Evolutionary conservation across 78 protist genomes (phyloP).

Genomic region (Speleostelium caveatum): DNA sequence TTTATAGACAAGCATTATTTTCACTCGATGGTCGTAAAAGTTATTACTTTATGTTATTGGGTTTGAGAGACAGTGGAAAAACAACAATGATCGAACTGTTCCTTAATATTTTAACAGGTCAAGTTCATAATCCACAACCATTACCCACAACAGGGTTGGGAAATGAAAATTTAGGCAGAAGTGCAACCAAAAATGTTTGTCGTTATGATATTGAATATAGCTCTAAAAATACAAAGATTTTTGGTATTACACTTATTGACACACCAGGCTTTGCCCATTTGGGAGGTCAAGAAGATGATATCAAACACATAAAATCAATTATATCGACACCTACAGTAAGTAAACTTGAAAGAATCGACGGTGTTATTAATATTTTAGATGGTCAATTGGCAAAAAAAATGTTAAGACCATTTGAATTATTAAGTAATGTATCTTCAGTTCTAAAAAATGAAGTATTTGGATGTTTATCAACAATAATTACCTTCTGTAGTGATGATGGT

Average conservation of each 20-base stretch:
- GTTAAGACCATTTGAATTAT: background rate
- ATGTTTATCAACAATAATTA: background rate
- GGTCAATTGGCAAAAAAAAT: slow-evolving; percentile 5
- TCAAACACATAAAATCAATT: slow-evolving; percentile 4
- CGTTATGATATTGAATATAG: slow-evolving; percentile 1
- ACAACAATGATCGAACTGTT: slow-evolving; percentile 5
- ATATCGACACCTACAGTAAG: background rate
- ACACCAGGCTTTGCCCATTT: slow-evolving; percentile 19
- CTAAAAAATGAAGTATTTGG: background rate
- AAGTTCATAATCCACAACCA: background rate
- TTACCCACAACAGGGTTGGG: background rate
- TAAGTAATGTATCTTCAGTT: slow-evolving; percentile 20
- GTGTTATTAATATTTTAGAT: slow-evolving; percentile 1
- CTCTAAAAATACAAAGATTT: background rate
- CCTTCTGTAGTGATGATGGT: slow-evolving; percentile 3
- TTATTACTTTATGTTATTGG: slow-evolving; percentile 2
- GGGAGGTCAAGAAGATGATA: background rate
- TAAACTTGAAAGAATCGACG: slow-evolving; percentile 16
- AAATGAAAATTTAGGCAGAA: background rate
- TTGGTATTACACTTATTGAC: slow-evolving; percentile 9
- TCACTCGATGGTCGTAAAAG: background rate
- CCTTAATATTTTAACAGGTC: slow-evolving; percentile 18
- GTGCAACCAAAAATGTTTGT: background rate
- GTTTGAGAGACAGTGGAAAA: slow-evolving; percentile 14
- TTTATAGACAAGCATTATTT: background rate